A percentile compares a stretch with the other conserved stretches of the same genome.
Evolutionary conservation across 331 rosid species (phyloP).

Genomic region (Acacia concinna): DNA sequence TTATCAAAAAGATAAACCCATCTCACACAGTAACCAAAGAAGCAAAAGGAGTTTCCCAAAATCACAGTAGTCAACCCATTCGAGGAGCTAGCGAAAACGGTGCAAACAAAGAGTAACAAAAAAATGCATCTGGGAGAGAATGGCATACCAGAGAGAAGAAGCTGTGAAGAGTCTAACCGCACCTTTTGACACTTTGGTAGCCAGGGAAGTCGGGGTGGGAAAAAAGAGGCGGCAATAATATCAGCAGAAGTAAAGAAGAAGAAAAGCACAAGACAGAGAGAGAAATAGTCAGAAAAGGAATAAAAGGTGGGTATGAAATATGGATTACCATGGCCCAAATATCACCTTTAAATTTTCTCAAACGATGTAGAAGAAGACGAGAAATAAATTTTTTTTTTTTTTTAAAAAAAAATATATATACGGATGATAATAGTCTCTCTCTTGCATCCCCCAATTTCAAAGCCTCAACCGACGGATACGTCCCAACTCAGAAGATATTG

Average conservation of each 20-base stretch:
- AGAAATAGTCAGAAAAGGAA: conserved; percentile 43
- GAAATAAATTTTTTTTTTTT: too few species aligned
- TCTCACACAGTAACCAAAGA: neutral
- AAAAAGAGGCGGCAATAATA: conserved; percentile 34
- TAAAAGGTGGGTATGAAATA: conserved; percentile 74
- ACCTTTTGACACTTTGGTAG: conserved; percentile 29
- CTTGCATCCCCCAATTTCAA: conserved; percentile 26
- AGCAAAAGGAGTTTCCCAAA: neutral
- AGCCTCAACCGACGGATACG: conserved; percentile 39
- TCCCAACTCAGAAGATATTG: neutral
- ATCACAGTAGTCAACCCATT: neutral
- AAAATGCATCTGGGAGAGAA: conserved; percentile 26
- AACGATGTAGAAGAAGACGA: conserved; percentile 1
- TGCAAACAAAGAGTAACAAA: conserved; percentile 35
- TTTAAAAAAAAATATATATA: neutral
- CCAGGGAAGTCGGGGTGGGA: conserved; percentile 37
- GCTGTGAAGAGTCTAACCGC: conserved; percentile 31
- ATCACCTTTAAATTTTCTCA: conserved; percentile 45
- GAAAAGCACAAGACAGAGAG: conserved; percentile 44
- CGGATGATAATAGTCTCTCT: neutral
- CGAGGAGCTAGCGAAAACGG: neutral
- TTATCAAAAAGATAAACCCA: conserved; percentile 1
- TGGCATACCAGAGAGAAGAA: conserved; percentile 49
- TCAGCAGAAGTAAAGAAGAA: conserved; percentile 57
- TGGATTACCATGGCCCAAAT: conserved; percentile 75